These are phyloP conservation scores for Panaeolus cyanescens DNA, from an alignment of 768 basidiomycete species.

Conservation along the genomic window DNA sequence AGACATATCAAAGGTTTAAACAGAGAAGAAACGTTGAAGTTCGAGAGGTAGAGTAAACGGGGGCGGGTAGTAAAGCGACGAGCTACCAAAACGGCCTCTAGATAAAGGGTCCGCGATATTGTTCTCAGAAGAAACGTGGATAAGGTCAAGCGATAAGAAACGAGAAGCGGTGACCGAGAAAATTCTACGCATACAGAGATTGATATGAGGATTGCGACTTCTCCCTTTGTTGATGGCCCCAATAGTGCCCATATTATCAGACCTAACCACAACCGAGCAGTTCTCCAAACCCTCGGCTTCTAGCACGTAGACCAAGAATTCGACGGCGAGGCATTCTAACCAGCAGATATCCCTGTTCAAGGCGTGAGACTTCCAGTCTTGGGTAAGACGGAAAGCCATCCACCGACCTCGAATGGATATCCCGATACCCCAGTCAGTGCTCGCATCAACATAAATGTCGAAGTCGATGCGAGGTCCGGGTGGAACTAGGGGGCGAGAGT, in stretches of 20 bases:
- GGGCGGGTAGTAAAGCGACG: neutral
- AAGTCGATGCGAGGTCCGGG: slow-evolving; percentile 16
- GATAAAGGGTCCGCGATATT: slow-evolving; percentile 32
- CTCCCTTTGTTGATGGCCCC: no score
- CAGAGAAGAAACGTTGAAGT: slow-evolving; percentile 11
- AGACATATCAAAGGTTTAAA: no score
- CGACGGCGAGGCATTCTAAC: no score
- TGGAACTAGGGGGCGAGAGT: slow-evolving; percentile 11
- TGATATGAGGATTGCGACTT: no score
- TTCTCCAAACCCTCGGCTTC: slow-evolving; percentile 12
- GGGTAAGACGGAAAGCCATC: slow-evolving; percentile 4
- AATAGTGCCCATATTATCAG: no score
- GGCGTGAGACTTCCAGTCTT: slow-evolving; percentile 22
- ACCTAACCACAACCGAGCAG: slow-evolving; percentile 22
- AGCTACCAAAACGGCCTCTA: slow-evolving; percentile 11
- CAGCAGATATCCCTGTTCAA: no score
- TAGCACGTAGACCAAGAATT: slow-evolving; percentile 17
- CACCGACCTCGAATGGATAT: slow-evolving; percentile 6
- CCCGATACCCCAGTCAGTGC: no score
- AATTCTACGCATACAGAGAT: no score
- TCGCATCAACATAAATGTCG: no score
- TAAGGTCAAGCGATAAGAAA: slow-evolving; percentile 19
- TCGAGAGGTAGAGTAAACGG: slow-evolving; percentile 16
- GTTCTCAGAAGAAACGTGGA: slow-evolving; percentile 23
- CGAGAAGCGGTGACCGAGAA: slow-evolving; percentile 10